A percentile compares a stretch with the other conserved stretches of the same genome.
Conservation (phyloP, 192 early-diverging fungal genomes). For the Entrophospora sp. region DNA sequence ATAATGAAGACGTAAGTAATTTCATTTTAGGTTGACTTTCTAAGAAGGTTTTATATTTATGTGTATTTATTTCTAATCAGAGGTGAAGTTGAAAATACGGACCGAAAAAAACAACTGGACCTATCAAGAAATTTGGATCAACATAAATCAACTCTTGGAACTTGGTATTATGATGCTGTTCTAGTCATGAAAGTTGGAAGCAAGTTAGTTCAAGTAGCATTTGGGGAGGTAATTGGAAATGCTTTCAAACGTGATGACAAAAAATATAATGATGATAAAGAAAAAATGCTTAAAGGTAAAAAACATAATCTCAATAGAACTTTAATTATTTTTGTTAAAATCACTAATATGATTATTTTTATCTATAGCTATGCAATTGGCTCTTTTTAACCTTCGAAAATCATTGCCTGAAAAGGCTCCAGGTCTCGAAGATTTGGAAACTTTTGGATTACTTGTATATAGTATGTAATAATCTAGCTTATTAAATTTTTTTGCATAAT, state of each 20-base stretch:
- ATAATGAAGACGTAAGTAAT: constrained; percentile 1
- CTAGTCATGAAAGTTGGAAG: constrained; percentile 13
- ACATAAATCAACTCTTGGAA: neutral
- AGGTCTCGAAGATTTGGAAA: constrained; percentile 17
- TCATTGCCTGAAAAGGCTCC: constrained; percentile 10
- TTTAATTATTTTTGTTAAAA: constrained; percentile 20
- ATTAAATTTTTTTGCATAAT: constrained; percentile 14
- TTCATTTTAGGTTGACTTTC: constrained; percentile 7
- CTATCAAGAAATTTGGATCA: constrained; percentile 3
- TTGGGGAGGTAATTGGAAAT: constrained; percentile 17
- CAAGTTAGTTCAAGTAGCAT: constrained; percentile 15
- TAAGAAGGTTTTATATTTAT: constrained; percentile 15
- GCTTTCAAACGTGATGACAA: constrained; percentile 18
- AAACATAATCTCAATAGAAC: constrained; percentile 1
- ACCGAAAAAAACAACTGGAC: constrained; percentile 9
- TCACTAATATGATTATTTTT: constrained; percentile 11
- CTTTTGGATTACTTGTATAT: constrained; percentile 14
- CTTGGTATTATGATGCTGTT: constrained; percentile 15
- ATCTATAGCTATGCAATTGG: constrained; percentile 19
- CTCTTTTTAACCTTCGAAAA: constrained; percentile 10
- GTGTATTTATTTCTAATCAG: constrained; percentile 14
- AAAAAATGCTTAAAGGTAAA: constrained; percentile 22
- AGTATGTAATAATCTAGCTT: constrained; percentile 15
- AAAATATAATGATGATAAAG: constrained; percentile 11
- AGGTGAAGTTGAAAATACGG: constrained; percentile 14